Evolutionary conservation across 2,329 filamentous ascomycete species (phyloP).

Genomic region (Madurella mycetomatis): DNA sequence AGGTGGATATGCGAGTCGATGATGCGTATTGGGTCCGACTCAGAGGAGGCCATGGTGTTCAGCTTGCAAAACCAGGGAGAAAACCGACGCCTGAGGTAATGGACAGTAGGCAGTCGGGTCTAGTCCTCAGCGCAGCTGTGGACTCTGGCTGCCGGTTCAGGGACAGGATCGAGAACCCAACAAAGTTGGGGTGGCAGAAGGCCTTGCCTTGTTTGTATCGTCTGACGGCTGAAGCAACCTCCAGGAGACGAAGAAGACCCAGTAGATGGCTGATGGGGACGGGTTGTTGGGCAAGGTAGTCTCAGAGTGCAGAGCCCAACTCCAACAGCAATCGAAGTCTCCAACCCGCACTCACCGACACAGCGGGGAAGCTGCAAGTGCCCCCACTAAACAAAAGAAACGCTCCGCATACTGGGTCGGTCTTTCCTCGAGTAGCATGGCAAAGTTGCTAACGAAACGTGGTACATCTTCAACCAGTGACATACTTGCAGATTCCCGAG

Average conservation of each 20-base stretch:
- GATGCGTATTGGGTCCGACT: constrained; percentile 47
- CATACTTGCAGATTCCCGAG: too few relatives aligned
- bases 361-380: constrained; percentile 8
- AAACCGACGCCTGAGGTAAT: not conserved
- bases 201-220: not conserved
- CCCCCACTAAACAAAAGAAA: not conserved
- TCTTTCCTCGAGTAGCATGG: not conserved
- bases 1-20: constrained; percentile 93
- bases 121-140: not conserved
- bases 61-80: not conserved
- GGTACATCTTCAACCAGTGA: too few relatives aligned
- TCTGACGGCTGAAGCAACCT: too few relatives aligned
- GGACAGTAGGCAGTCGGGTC: not conserved
- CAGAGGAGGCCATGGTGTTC: constrained; percentile 8
- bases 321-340: not conserved
- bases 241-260: too few relatives aligned
- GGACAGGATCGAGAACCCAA: not conserved
- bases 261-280: too few relatives aligned
- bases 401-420: not conserved
- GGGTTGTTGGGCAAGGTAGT: too few relatives aligned
- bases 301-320: too few relatives aligned
- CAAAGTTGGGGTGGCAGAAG: not conserved
- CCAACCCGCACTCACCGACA: constrained; percentile 9
- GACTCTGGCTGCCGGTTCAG: not conserved
- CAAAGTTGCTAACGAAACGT: not conserved